Base-by-base conservation (phyloP, 805 yeast genomes). In the Wickerhamomyces tratensis region DNA sequence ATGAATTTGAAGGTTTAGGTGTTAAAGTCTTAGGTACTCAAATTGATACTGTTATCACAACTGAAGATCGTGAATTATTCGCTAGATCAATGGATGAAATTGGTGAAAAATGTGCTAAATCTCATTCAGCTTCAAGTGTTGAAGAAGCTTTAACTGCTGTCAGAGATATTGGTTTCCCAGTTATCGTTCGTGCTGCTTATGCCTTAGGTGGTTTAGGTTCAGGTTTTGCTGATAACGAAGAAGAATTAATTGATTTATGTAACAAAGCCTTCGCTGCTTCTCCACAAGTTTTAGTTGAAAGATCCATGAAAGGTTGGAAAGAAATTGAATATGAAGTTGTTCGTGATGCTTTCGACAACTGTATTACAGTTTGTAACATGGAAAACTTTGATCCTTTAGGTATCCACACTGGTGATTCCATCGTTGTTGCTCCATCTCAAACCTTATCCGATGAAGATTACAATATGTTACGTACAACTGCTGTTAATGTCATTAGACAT, bases 281-380 rank as follows among this genome's bases (percentile, higher is more conserved):
- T 44, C 97, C 98, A 11, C 98, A 91, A 70, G 95, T 91, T 43
- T 74, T 91, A 50, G 93, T 91, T 49, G 98, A 91, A 72, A 79
- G 81, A 62, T 87, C 96, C 39, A 86, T 91, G 95, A 93, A 93
- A 71, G 98, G 98, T 50, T 91, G 98, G 98, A 91, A 91, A 65
- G 98, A 91, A 70, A 85, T 91, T 56, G 98, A 91, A 69, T 91
- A 91, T 65, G 98, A 91, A 68, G 98, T 91, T 64, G 98, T 91
- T 43, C 87, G 98, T 66, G 98, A 91, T 68, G 89, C 94, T 41
- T 83, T 79, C 56, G 97, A 87, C 65, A 91, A 91, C 77, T 91
- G 98, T 80, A 87, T 91, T 57, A 91, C 98, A 39, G 98, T 91
- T 49, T 91, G 98, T 77, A 91, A 91, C 71, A 91, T 91, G 98